Evolutionary conservation across 164 flowering plant species (phyloP).

Genomic region (Vitis rupestris): DNA sequence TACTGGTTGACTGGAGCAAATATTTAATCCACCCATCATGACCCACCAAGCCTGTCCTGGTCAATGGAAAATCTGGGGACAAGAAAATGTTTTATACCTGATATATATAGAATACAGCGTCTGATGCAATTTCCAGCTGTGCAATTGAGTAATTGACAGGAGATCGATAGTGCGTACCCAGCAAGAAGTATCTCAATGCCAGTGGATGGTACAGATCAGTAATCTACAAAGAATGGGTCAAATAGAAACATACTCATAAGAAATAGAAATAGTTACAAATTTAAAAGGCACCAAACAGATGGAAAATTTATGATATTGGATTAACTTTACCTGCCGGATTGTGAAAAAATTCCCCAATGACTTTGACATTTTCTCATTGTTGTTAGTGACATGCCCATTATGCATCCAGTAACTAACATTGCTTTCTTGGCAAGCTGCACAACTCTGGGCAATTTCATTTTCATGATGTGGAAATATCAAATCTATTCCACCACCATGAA

Average conservation of each 20-base stretch:
- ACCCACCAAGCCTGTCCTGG: too few species aligned
- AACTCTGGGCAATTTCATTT: slow-evolving; percentile 92
- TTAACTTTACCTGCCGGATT: slow-evolving; percentile 61
- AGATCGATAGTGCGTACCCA: slow-evolving; percentile 83
- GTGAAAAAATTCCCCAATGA: slow-evolving; percentile 91
- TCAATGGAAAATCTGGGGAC: too few species aligned
- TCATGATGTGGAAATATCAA: slow-evolving; percentile 96
- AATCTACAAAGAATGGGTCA: slow-evolving; percentile 41
- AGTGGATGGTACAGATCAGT: slow-evolving; percentile 74
- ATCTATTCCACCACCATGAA: slow-evolving; percentile 97
- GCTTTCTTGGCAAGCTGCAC: slow-evolving; percentile 78
- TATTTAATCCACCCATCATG: too few species aligned
- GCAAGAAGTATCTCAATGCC: slow-evolving; percentile 82
- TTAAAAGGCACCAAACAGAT: neutral
- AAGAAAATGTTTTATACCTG: slow-evolving; percentile 47
- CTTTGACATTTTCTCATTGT: slow-evolving; percentile 93
- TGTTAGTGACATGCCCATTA: slow-evolving; percentile 85
- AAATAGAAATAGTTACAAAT: neutral
- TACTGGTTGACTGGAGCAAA: too few species aligned
- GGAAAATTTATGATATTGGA: neutral
- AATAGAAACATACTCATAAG: neutral
- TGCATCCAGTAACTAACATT: slow-evolving; percentile 81
- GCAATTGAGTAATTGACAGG: slow-evolving; percentile 71
- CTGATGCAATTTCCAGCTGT: slow-evolving; percentile 76
- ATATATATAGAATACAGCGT: slow-evolving; percentile 67